Percentiles rank a stretch among this genome's conserved stretches.
Conservation (phyloP, 2,329 filamentous ascomycete species). For the Colletotrichum cuscutae region DNA sequence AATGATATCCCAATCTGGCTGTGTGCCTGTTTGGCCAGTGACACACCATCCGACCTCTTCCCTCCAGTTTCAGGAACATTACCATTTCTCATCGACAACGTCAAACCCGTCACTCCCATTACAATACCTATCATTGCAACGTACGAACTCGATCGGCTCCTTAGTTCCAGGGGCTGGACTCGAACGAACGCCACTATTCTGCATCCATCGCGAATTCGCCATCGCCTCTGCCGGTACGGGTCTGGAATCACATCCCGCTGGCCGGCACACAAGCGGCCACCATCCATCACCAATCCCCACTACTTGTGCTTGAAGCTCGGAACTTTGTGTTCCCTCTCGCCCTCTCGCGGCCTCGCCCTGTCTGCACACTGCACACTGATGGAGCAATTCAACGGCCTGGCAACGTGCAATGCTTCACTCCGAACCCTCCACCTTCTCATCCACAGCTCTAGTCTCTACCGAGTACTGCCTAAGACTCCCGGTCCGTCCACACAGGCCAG, state of each 20-base stretch:
- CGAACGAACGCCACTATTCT: conserved; percentile 25
- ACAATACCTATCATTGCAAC: background rate
- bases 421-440: background rate
- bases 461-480: background rate
- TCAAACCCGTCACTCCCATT: background rate
- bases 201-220: conserved; percentile 15
- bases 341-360: conserved; percentile 8
- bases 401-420: conserved; percentile 18
- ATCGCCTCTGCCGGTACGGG: conserved; percentile 26
- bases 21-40: background rate
- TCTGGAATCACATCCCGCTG: conserved; percentile 30
- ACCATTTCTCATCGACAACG: background rate
- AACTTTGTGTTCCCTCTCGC: conserved; percentile 12
- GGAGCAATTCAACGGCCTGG: conserved; percentile 18
- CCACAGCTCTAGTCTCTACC: conserved; percentile 6
- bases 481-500: conserved; percentile 1
- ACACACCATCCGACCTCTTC: background rate
- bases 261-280: conserved; percentile 31
- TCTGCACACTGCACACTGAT: conserved; percentile 29
- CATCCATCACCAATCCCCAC: conserved; percentile 22
- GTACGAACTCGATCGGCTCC: background rate
- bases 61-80: background rate
- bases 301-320: conserved; percentile 11
- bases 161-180: background rate
- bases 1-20: conserved; percentile 2